These are phyloP conservation scores for Ustilago shanxiensis DNA, from an alignment of 1,284 basidiomycete genomes.

Conservation along the genomic window DNA sequence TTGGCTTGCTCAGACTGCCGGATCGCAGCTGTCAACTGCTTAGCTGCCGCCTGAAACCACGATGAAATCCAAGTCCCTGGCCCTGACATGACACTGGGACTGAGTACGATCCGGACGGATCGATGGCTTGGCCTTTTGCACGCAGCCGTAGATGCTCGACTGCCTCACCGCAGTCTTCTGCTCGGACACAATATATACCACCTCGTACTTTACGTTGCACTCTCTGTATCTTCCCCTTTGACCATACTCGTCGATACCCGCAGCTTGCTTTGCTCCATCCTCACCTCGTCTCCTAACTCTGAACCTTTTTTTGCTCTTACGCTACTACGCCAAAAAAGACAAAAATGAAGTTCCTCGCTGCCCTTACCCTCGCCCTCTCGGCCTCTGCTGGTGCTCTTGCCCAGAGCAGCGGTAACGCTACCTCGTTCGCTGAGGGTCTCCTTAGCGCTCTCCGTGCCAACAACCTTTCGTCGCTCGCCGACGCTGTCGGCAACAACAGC, in stretches of 20 bases:
- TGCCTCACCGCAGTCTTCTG: conserved; percentile 8
- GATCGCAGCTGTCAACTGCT: not conserved
- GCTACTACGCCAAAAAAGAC: too few species aligned
- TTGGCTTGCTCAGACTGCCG: not conserved
- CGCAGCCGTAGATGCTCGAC: not conserved
- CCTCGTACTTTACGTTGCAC: not conserved
- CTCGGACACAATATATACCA: conserved; percentile 17
- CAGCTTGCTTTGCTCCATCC: not conserved
- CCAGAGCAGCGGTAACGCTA: conserved; percentile 45
- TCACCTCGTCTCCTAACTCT: not conserved
- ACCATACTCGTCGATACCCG: conserved; percentile 16
- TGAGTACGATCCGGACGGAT: not conserved
- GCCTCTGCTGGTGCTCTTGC: conserved; percentile 41
- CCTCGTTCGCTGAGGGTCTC: conserved; percentile 49
- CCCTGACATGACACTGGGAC: not conserved
- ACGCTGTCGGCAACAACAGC: conserved; percentile 49
- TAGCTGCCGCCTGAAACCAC: not conserved
- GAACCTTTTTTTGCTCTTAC: not conserved
- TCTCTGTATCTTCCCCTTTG: not conserved
- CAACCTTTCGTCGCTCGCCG: conserved; percentile 51
- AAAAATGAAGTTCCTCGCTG: conserved; percentile 58
- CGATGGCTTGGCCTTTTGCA: not conserved
- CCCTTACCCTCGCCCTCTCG: conserved; percentile 42
- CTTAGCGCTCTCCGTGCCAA: conserved; percentile 49
- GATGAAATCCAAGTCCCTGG: not conserved